phyloP scores from a whole-genome alignment of 805 yeast genomes.

The Teunomyces barrocoloradensis region DNA sequence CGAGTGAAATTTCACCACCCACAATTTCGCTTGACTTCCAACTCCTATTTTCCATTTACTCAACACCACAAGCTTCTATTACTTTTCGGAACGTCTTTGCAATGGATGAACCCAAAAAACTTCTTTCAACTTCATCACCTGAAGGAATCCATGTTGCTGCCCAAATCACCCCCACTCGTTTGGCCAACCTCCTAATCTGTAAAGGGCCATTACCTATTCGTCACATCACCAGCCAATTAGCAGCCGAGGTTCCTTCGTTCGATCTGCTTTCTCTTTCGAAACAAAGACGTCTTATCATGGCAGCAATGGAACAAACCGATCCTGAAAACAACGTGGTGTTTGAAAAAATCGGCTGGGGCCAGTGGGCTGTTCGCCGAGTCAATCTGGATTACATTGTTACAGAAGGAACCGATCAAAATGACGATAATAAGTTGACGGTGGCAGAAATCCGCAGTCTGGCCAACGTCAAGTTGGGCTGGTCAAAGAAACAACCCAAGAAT shows the following conservation, averaged over 20 bases:
- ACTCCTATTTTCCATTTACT: neutral
- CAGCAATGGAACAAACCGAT: conserved; percentile 78
- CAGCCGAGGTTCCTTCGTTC: conserved; percentile 73
- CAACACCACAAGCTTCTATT: neutral
- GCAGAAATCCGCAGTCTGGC: conserved; percentile 35
- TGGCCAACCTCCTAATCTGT: conserved; percentile 62
- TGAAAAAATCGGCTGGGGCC: conserved; percentile 98
- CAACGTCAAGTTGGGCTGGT: conserved; percentile 38
- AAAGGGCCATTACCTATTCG: conserved; percentile 92
- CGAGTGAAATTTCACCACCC: neutral
- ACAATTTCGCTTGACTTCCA: neutral
- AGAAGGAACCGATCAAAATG: conserved; percentile 37
- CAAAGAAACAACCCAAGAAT: conserved; percentile 27
- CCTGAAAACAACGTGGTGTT: conserved; percentile 61
- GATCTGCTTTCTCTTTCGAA: conserved; percentile 79
- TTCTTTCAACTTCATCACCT: conserved; percentile 75
- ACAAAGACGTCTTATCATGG: conserved; percentile 86
- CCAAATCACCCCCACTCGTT: conserved; percentile 74
- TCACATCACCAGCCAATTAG: conserved; percentile 77
- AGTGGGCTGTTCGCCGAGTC: conserved; percentile 78
- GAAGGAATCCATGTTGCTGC: conserved; percentile 86
- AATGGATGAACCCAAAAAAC: conserved; percentile 13
- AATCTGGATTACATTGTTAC: conserved; percentile 46
- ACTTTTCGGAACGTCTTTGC: neutral
- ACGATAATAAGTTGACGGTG: conserved; percentile 16